A percentile compares a stretch with the other conserved stretches of the same genome.
These are phyloP conservation scores for Globomyces sp. DNA, from an alignment of 371 early-diverging fungal species.

Conservation along the genomic window DNA sequence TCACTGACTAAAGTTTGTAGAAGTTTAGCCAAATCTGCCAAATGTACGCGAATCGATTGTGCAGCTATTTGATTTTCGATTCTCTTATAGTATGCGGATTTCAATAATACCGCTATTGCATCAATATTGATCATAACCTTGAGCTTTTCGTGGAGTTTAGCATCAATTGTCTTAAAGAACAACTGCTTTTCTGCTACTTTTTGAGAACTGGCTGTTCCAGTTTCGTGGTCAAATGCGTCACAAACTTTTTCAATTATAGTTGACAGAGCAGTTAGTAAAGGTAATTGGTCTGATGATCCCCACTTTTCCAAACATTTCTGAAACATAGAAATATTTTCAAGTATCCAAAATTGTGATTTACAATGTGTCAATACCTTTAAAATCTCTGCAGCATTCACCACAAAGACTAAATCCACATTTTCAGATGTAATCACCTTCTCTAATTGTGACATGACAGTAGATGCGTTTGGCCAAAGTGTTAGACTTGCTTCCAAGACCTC, in stretches of 20 bases:
- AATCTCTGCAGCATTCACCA: slow-evolving; percentile 71
- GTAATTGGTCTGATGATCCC: slow-evolving; percentile 62
- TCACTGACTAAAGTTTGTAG: slow-evolving; percentile 83
- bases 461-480: slow-evolving; percentile 61
- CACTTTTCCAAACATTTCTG: slow-evolving; percentile 68
- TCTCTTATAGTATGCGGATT: slow-evolving; percentile 65
- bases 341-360: slow-evolving; percentile 58
- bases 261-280: slow-evolving; percentile 61
- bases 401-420: slow-evolving; percentile 34
- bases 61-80: slow-evolving; percentile 58
- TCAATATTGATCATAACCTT: slow-evolving; percentile 67
- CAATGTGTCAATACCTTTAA: slow-evolving; percentile 57
- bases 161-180: slow-evolving; percentile 62
- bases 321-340: slow-evolving; percentile 62
- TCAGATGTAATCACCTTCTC: slow-evolving; percentile 46
- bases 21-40: slow-evolving; percentile 77
- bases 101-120: slow-evolving; percentile 68
- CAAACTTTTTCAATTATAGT: slow-evolving; percentile 65
- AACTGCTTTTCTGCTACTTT: slow-evolving; percentile 19
- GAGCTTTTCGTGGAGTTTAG: slow-evolving; percentile 63
- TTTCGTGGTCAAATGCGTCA: slow-evolving; percentile 25
- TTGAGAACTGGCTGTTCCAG: not conserved
- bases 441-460: slow-evolving; percentile 44
- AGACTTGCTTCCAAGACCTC: slow-evolving; percentile 64
- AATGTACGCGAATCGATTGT: slow-evolving; percentile 45